These are phyloP conservation scores for Lodderomyces beijingensis DNA, from an alignment of 1,139 yeast genomes.

Conservation along the genomic window DNA sequence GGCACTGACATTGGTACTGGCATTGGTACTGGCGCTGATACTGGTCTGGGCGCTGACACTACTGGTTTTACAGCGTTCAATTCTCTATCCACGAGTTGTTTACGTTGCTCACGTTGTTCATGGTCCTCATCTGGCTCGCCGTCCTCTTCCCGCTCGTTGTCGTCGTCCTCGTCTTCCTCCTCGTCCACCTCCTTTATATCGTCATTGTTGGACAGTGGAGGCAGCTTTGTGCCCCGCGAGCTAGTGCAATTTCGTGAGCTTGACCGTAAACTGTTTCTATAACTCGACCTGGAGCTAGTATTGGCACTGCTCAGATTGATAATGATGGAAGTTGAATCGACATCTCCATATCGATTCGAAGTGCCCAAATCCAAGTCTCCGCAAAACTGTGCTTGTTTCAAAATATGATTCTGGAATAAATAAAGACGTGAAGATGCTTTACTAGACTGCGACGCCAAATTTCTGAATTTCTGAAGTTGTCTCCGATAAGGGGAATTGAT, in stretches of 20 bases:
- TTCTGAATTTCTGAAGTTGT: slow-evolving; percentile 11
- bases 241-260: slow-evolving; percentile 7
- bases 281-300: slow-evolving; percentile 12
- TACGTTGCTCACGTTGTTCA: background rate
- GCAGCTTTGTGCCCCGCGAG: slow-evolving; percentile 5
- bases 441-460: slow-evolving; percentile 10
- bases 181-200: background rate
- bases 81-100: too few species aligned
- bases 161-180: background rate
- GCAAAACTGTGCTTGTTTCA: slow-evolving; percentile 21
- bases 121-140: too few species aligned
- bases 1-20: too few species aligned
- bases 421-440: slow-evolving; percentile 18
- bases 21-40: too few species aligned
- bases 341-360: slow-evolving; percentile 12
- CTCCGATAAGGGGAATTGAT: slow-evolving; percentile 6
- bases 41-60: too few species aligned
- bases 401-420: slow-evolving; percentile 20
- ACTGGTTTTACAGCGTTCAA: too few species aligned
- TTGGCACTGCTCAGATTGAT: slow-evolving; percentile 11
- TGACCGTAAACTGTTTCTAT: slow-evolving; percentile 10
- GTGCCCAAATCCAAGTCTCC: slow-evolving; percentile 14
- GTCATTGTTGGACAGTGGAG: slow-evolving; percentile 1
- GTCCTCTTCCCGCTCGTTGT: background rate
- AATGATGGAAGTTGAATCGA: slow-evolving; percentile 12